Evolutionary conservation across 1,284 basidiomycete genomes (phyloP).

Genomic region (Heterobasidion irregulare): DNA sequence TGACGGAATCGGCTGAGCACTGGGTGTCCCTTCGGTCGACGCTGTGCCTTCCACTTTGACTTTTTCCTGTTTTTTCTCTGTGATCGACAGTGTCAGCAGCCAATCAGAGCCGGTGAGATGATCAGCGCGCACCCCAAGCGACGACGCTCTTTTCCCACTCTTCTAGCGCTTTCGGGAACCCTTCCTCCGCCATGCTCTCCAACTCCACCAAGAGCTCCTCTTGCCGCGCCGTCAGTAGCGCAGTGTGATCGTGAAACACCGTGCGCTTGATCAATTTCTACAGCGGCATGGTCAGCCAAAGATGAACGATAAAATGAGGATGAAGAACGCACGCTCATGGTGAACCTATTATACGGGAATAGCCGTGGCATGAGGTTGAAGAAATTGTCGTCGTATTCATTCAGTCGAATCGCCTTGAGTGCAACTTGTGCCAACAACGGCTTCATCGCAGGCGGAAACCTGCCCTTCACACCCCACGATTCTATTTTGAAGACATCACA

Average conservation of each 20-base stretch:
- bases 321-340: slow-evolving; percentile 55
- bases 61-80: slow-evolving; percentile 59
- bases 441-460: slow-evolving; percentile 82
- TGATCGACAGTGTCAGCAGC: not conserved
- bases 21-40: slow-evolving; percentile 27
- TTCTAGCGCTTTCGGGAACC: slow-evolving; percentile 60
- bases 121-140: slow-evolving; percentile 48
- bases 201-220: slow-evolving; percentile 57
- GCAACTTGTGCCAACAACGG: slow-evolving; percentile 67
- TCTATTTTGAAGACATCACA: slow-evolving; percentile 26
- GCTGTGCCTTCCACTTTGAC: slow-evolving; percentile 25
- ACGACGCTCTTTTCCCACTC: slow-evolving; percentile 63
- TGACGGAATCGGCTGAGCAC: slow-evolving; percentile 15
- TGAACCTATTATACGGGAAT: slow-evolving; percentile 92
- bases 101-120: not conserved
- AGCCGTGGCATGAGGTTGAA: slow-evolving; percentile 82
- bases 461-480: slow-evolving; percentile 71
- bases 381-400: slow-evolving; percentile 88
- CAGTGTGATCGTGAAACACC: slow-evolving; percentile 61
- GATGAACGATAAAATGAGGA: not conserved
- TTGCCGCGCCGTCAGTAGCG: slow-evolving; percentile 53
- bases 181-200: slow-evolving; percentile 45
- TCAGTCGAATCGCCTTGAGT: slow-evolving; percentile 71
- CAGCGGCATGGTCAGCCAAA: not conserved
- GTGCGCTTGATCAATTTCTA: slow-evolving; percentile 82